Base-by-base conservation (phyloP, 371 early-diverging fungal genomes). In the Mucor circinelloides region DNA sequence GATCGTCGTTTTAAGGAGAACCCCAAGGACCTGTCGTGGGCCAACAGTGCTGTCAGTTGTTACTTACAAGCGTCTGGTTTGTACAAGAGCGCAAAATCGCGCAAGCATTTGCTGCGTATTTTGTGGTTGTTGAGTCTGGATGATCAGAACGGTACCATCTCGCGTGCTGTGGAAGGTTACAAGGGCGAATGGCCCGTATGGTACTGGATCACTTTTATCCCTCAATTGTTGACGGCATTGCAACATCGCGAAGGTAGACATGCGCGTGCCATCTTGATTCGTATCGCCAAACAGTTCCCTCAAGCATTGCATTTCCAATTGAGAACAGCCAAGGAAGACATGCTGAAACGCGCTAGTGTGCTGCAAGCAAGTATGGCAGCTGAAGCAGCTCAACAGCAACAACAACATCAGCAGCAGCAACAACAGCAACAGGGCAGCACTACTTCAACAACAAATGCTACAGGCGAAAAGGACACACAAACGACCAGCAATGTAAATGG, bases 161-260 rank as follows among this genome's bases (percentile, higher is more conserved):
- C 90, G 46, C 86, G 89, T 23, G 91, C 94, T 2, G 95, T 94
- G 68, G 97, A 97, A 63, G 82, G 84, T 2, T 95, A 93, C 84
- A 96, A 95, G 70, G 90, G 92, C 9, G 98, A 97, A 42, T 82
- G 91, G 68, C 95, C 97, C 5, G 85, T 93, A 8, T 98, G 98
- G 98, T 97, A 96, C 79, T 99, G 99, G 98, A 94, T 97, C 61
- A 94, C 94, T 0, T 97, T 97, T 73, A 94, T 99, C 56, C 99
- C 99, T 2, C 99, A 99, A 77, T 85, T 99, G 30, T 78, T 99
- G 44, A 79, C 87, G 5, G 86, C 89, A 3, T 71, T 97, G 21
- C 85, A 90, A 6, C 90, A 92, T 64, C 89, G 89, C 60, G 96
- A 96, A 68, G 90, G 94, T 6, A 80, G 82, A 63, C 92, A 93